These are phyloP conservation scores for Citrus sp. DNA, from an alignment of 345 rosid species.

Conservation along the genomic window DNA sequence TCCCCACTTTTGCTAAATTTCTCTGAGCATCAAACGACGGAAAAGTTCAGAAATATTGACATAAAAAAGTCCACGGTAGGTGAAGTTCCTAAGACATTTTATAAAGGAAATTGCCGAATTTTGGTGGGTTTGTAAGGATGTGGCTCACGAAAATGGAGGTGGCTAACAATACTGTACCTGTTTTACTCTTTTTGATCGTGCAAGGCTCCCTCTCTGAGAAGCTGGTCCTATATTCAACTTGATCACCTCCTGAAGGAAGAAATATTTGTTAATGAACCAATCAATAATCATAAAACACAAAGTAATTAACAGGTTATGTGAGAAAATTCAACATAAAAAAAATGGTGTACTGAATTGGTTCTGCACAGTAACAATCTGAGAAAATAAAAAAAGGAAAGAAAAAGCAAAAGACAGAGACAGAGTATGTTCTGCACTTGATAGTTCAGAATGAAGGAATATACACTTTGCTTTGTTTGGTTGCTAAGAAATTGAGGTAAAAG, in stretches of 20 bases:
- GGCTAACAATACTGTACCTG: constrained; percentile 42
- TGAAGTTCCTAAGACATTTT: constrained; percentile 5
- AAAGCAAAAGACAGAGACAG: background rate
- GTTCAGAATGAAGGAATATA: constrained; percentile 1
- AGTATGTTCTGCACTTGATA: background rate
- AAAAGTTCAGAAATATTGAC: background rate
- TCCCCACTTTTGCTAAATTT: constrained; percentile 67
- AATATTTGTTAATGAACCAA: constrained; percentile 7
- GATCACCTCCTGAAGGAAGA: constrained; percentile 47
- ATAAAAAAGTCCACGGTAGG: background rate
- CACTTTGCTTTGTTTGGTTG: constrained; percentile 8
- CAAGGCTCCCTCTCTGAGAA: constrained; percentile 76
- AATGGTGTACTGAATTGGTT: background rate
- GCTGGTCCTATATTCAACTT: constrained; percentile 64
- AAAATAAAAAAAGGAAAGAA: background rate
- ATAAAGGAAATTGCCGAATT: background rate
- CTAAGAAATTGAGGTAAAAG: constrained; percentile 6
- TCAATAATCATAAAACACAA: constrained; percentile 1
- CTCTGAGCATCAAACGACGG: constrained; percentile 46
- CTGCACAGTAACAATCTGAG: background rate
- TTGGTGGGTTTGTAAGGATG: background rate
- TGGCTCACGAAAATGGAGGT: background rate
- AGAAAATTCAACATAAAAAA: background rate
- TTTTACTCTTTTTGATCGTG: constrained; percentile 82
- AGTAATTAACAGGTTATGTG: no score